Evolutionary conservation across 306 rosid species (phyloP).

Genomic region (Sphenostylis stenocarpa): DNA sequence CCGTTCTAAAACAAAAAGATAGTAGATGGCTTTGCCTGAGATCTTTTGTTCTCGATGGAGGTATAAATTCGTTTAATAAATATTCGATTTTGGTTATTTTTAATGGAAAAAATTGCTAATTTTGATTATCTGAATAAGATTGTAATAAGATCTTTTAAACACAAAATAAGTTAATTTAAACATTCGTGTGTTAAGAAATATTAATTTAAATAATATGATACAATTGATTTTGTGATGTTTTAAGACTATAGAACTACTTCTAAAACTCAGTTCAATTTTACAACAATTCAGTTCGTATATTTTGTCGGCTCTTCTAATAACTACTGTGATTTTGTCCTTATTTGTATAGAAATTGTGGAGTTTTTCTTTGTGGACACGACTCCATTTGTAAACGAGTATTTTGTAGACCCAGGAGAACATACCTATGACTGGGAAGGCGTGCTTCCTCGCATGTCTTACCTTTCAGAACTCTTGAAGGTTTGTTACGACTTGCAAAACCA

Average conservation of each 20-base stretch:
- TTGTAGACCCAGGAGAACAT: slow-evolving; percentile 42
- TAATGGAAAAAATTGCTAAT: neutral
- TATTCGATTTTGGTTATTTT: neutral
- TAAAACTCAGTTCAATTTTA: too few species aligned
- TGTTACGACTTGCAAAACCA: neutral
- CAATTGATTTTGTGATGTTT: neutral
- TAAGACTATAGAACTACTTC: too few species aligned
- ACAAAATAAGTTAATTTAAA: neutral
- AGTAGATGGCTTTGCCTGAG: slow-evolving; percentile 70
- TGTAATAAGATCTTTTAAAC: neutral
- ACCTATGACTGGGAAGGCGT: slow-evolving; percentile 78
- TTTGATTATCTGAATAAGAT: neutral
- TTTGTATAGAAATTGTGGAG: slow-evolving; percentile 52
- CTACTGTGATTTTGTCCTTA: neutral
- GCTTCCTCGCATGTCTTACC: slow-evolving; percentile 56
- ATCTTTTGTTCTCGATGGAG: slow-evolving; percentile 59
- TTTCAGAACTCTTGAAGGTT: slow-evolving; percentile 65
- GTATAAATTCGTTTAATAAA: slow-evolving; percentile 30
- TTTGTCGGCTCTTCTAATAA: neutral
- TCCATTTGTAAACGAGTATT: slow-evolving; percentile 66
- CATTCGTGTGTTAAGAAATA: neutral
- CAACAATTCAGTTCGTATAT: too few species aligned
- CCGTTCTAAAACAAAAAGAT: slow-evolving; percentile 49
- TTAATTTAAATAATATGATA: neutral
- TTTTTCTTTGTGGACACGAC: slow-evolving; percentile 87